A percentile compares a stretch with the other conserved stretches of the same genome.
Evolutionary conservation across 805 yeast genomes (phyloP).

Genomic region (Monosporozyma unispora): DNA sequence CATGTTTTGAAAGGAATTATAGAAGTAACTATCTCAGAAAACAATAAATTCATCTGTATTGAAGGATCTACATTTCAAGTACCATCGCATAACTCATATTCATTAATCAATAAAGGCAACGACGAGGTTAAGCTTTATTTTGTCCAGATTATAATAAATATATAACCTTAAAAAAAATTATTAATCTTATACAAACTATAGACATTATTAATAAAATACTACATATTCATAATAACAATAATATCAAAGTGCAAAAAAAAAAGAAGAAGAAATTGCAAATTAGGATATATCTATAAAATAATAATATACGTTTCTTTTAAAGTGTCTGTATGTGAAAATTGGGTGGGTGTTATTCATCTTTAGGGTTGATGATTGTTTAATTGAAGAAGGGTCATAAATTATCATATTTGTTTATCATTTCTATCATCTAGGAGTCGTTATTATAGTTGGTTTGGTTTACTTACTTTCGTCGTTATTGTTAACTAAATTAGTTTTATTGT

Average conservation of each 20-base stretch:
- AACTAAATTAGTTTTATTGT: too few species aligned
- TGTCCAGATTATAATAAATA: slow-evolving; percentile 42
- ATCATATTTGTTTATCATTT: background rate
- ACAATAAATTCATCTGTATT: slow-evolving; percentile 48
- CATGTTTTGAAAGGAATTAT: slow-evolving; percentile 62
- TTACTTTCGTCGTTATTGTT: background rate
- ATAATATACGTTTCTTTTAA: background rate
- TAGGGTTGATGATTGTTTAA: too few species aligned
- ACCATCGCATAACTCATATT: slow-evolving; percentile 67
- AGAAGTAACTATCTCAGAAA: slow-evolving; percentile 52
- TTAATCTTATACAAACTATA: background rate
- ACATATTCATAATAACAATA: background rate
- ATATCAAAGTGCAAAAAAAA: background rate
- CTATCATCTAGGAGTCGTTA: background rate
- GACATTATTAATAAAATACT: background rate
- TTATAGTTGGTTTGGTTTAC: background rate
- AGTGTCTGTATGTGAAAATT: background rate
- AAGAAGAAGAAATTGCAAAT: background rate
- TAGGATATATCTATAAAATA: background rate
- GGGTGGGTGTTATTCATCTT: too few species aligned
- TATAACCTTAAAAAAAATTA: background rate
- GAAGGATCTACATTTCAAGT: slow-evolving; percentile 72
- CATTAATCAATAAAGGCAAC: slow-evolving; percentile 52
- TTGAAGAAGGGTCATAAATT: background rate
- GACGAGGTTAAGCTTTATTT: slow-evolving; percentile 57